These are phyloP conservation scores for Pseudoperonospora humuli DNA, from an alignment of 352 stramenopile genomes.

Conservation along the genomic window DNA sequence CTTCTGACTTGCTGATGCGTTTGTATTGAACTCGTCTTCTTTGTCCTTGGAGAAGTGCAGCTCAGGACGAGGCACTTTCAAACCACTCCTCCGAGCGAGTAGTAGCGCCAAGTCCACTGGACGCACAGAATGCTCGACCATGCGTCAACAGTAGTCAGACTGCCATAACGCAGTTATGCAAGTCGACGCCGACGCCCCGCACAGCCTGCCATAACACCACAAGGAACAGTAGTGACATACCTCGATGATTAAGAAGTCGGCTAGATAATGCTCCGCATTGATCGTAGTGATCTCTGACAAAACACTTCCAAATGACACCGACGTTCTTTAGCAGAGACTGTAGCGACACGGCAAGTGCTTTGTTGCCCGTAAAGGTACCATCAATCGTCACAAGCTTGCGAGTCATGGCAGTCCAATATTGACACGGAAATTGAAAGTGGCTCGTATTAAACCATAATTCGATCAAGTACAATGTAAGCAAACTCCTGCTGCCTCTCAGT, in stretches of 20 bases:
- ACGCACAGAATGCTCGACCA: slow-evolving; percentile 14
- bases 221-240: not conserved
- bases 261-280: not conserved
- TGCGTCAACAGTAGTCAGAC: slow-evolving; percentile 24
- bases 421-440: not conserved
- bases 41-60: slow-evolving; percentile 10
- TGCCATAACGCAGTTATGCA: slow-evolving; percentile 60
- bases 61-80: slow-evolving; percentile 47
- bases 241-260: not conserved
- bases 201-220: slow-evolving; percentile 23
- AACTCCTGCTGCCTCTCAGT: slow-evolving; percentile 19
- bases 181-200: slow-evolving; percentile 14
- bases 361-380: slow-evolving; percentile 54
- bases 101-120: slow-evolving; percentile 40
- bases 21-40: not conserved
- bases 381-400: slow-evolving; percentile 34
- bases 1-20: slow-evolving; percentile 6
- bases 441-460: slow-evolving; percentile 10
- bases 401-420: not conserved
- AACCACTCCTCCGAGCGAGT: slow-evolving; percentile 48
- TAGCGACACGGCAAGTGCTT: slow-evolving; percentile 42
- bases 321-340: slow-evolving; percentile 43
- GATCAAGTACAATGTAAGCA: slow-evolving; percentile 18
- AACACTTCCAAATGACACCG: slow-evolving; percentile 10
- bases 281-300: not conserved